These are phyloP conservation scores for Lasiosphaeria hispida DNA, from an alignment of 495 filamentous ascomycete genomes.

Conservation along the genomic window DNA sequence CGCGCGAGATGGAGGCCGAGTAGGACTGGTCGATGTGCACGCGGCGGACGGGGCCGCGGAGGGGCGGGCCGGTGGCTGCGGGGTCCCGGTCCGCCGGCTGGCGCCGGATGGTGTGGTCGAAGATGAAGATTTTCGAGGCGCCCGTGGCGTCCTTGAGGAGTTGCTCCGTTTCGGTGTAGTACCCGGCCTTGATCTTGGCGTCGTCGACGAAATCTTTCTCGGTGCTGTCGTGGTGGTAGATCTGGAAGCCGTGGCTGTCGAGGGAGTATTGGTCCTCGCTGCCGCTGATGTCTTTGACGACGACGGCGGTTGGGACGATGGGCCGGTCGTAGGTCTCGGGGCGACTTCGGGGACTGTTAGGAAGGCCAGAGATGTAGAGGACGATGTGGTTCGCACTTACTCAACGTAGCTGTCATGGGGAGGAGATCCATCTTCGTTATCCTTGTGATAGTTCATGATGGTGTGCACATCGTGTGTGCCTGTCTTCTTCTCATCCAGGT, in stretches of 20 bases:
- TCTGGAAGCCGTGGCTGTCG: slow-evolving; percentile 44
- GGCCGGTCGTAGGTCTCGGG: slow-evolving; percentile 53
- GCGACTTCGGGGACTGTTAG: slow-evolving; percentile 6
- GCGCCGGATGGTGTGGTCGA: slow-evolving; percentile 62
- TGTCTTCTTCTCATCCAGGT: slow-evolving; percentile 2
- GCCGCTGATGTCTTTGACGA: slow-evolving; percentile 39
- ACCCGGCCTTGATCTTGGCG: slow-evolving; percentile 62
- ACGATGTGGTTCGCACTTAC: background rate
- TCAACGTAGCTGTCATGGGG: slow-evolving; percentile 50
- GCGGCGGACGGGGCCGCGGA: slow-evolving; percentile 62
- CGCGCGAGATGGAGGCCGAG: slow-evolving; percentile 52
- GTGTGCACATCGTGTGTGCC: slow-evolving; percentile 48
- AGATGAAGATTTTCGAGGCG: slow-evolving; percentile 64
- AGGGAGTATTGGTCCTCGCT: slow-evolving; percentile 40
- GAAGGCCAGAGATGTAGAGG: background rate
- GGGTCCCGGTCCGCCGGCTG: slow-evolving; percentile 21
- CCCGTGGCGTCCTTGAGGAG: slow-evolving; percentile 65
- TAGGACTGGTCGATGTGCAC: slow-evolving; percentile 77
- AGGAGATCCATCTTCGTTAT: slow-evolving; percentile 55
- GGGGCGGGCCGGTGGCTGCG: background rate
- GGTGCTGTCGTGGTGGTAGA: slow-evolving; percentile 37
- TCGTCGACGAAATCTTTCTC: slow-evolving; percentile 67
- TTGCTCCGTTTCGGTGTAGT: slow-evolving; percentile 66
- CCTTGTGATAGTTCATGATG: slow-evolving; percentile 59
- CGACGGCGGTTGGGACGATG: slow-evolving; percentile 20